A percentile compares a stretch with the other conserved stretches of the same genome.
phyloP scores from a whole-genome alignment of 2,329 filamentous ascomycete genomes.

The Hymenoscyphus repandus region DNA sequence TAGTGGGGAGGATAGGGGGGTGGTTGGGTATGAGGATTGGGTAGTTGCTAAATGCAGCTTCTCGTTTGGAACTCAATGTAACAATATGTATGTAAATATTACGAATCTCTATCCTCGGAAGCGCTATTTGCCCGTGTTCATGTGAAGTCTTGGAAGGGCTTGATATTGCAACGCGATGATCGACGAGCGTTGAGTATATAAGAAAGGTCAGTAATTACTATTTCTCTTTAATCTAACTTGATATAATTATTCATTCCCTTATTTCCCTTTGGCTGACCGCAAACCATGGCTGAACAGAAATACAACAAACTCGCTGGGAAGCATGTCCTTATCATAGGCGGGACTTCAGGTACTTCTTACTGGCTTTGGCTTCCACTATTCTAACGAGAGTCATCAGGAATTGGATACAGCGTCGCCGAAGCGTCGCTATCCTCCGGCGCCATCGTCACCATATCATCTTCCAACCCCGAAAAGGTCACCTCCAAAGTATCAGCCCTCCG shows the following conservation, averaged over 20 bases:
- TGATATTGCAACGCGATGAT: background rate
- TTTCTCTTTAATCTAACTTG: too few relatives aligned
- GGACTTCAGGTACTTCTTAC: slow-evolving; percentile 19
- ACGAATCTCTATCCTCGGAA: too few relatives aligned
- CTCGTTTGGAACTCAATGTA: too few relatives aligned
- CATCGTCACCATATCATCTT: slow-evolving; percentile 23
- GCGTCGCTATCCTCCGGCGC: slow-evolving; percentile 22
- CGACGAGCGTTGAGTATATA: too few relatives aligned
- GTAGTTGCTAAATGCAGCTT: too few relatives aligned
- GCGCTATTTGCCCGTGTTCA: too few relatives aligned
- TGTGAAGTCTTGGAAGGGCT: background rate
- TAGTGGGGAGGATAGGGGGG: too few relatives aligned
- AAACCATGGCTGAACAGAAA: slow-evolving; percentile 12
- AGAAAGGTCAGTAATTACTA: too few relatives aligned
- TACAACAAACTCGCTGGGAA: slow-evolving; percentile 26
- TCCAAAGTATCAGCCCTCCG: slow-evolving; percentile 12
- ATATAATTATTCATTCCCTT: too few relatives aligned
- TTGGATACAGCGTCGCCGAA: slow-evolving; percentile 26
- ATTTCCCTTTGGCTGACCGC: background rate
- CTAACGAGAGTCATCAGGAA: slow-evolving; percentile 7
- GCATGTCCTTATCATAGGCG: slow-evolving; percentile 26
- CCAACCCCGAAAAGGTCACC: slow-evolving; percentile 7
- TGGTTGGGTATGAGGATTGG: too few relatives aligned
- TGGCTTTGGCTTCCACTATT: background rate
- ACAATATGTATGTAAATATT: too few relatives aligned